Evolutionary conservation across 805 yeast genomes (phyloP), one percentile per base, ranked within the genome.

Genomic region (Saccharomycopsis selenospora): DNA sequence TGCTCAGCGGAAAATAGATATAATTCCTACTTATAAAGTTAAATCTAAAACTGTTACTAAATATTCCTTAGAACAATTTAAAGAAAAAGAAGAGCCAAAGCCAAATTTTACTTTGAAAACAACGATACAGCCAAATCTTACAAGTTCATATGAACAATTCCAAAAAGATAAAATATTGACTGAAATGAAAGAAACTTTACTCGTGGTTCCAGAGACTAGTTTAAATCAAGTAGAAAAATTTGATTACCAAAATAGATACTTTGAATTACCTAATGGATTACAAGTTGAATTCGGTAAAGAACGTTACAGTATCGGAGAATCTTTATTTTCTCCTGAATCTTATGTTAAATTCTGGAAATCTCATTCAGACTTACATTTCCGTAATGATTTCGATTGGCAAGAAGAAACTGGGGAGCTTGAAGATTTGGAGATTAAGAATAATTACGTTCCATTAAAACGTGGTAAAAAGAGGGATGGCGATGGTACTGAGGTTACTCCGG

Each of bases 251-350:
- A 36, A 67, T 40, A 60, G 89, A 55, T 64, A 72, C 25, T 82
- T 82, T 59, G 95, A 88, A 65, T 68, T 86, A 13, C 91, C 95
- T 14, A 77, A 83, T 58, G 95, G 95, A 1, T 80, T 82, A 55
- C 71, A 76, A 25, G 61, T 84, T 14, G 78, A 79, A 40, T 73
- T 84, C 50, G 76, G 76, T 3, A 65, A 68, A 36, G 84, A 80
- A 55, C 70, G 95, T 50, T 80, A 68, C 53, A 70, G 72, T 42
- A 64, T 85, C 52, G 84, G 84, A 1, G 93, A 89, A 59, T 70
- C 84, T n/a, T 60, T 90, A 45, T 87, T 89, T 60, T 74, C 70
- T 42, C 91, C 95, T 3, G 63, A 64, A 5, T 61, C 68, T 30
- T 73, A 73, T 50, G 66, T 66, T 10, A 53, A 45, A 23, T 49